Conservation (phyloP, 225 moss, liverwort and hornwort genomes). For the Marchantia polymorpha region DNA sequence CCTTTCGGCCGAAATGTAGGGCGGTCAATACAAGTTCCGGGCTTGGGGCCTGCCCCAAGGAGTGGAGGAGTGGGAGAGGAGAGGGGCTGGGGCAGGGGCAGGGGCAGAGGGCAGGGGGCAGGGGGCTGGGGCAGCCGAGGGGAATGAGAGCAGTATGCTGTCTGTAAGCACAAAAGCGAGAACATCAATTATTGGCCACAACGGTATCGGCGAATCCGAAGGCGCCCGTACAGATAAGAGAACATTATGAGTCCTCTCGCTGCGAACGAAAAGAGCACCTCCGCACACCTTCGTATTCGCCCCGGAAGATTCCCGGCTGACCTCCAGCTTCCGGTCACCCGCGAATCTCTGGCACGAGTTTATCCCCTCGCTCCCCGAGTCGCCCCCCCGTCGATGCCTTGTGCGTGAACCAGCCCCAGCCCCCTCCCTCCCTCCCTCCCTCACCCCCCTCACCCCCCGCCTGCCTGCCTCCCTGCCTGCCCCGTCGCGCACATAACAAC, state of each 20-base stretch:
- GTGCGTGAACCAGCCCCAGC: too few relatives aligned
- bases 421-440: too few relatives aligned
- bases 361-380: too few relatives aligned
- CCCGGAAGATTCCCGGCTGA: neutral
- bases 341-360: neutral
- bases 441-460: too few relatives aligned
- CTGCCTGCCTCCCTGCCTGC: too few relatives aligned
- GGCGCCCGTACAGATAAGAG: slow-evolving; percentile 4
- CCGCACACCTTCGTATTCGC: neutral
- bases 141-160: neutral
- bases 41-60: too few relatives aligned
- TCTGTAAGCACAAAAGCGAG: neutral
- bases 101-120: neutral
- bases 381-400: too few relatives aligned
- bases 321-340: neutral
- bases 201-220: neutral
- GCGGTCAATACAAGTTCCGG: neutral
- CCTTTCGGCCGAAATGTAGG: neutral
- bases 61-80: neutral
- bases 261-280: neutral
- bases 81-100: neutral
- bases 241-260: neutral
- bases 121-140: neutral
- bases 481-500: too few relatives aligned
- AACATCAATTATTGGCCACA: slow-evolving; percentile 10